phyloP scores from a whole-genome alignment of 2,329 filamentous ascomycete genomes.

The Aspergillus chevalieri region DNA sequence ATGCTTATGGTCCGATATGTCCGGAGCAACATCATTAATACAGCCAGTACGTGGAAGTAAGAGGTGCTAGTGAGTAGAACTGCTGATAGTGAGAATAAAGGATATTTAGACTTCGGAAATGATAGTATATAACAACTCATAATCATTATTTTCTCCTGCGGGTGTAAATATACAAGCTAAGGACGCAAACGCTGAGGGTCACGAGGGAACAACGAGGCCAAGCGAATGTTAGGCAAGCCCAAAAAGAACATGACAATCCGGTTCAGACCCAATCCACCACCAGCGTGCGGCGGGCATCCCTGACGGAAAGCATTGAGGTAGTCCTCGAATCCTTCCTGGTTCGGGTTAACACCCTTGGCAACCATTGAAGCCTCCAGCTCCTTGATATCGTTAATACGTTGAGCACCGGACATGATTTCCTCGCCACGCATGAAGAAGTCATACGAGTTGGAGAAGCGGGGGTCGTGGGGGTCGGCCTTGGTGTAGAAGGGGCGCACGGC shows the following conservation, averaged over 20 bases:
- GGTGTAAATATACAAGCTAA: slow-evolving; percentile 8
- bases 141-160: too few species aligned
- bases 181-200: slow-evolving; percentile 53
- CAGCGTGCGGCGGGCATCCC: slow-evolving; percentile 59
- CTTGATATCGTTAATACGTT: slow-evolving; percentile 59
- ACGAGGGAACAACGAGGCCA: slow-evolving; percentile 58
- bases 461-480: slow-evolving; percentile 65
- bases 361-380: slow-evolving; percentile 55
- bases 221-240: slow-evolving; percentile 57
- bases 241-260: slow-evolving; percentile 63
- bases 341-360: slow-evolving; percentile 54
- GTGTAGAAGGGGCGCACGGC: slow-evolving; percentile 87
- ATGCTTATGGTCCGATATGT: too few species aligned
- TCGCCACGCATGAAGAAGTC: slow-evolving; percentile 68
- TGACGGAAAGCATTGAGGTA: slow-evolving; percentile 60
- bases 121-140: too few species aligned
- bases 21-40: too few species aligned
- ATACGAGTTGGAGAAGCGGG: slow-evolving; percentile 61
- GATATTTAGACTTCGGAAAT: too few species aligned
- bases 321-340: slow-evolving; percentile 55
- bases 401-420: slow-evolving; percentile 62
- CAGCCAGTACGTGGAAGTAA: too few species aligned
- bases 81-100: too few species aligned
- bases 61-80: too few species aligned
- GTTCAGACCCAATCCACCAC: slow-evolving; percentile 61